phyloP scores from a whole-genome alignment of 352 stramenopile species.

The Phytopythium litorale region DNA sequence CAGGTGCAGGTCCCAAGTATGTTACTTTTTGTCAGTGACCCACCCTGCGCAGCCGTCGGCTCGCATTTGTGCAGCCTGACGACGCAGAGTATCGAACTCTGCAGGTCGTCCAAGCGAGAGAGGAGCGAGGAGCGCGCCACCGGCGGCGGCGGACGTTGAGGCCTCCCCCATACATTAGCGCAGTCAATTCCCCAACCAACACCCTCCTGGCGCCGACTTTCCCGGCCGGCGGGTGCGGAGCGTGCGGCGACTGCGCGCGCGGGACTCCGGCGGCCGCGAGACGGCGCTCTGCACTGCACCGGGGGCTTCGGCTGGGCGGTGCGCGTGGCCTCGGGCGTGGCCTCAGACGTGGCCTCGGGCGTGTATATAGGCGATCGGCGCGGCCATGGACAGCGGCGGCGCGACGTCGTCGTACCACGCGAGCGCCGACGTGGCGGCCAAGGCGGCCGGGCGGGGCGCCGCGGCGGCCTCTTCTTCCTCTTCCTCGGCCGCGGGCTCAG shows the following conservation, averaged over 20 bases:
- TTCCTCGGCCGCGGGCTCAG: background rate
- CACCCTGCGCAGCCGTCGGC: too few species aligned
- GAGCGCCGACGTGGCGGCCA: conserved; percentile 12
- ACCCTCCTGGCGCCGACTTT: background rate
- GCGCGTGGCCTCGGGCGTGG: background rate
- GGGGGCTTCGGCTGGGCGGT: too few species aligned
- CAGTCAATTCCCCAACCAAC: conserved; percentile 9
- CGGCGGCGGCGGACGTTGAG: conserved; percentile 2
- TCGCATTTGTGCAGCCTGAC: too few species aligned
- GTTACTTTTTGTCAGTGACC: too few species aligned
- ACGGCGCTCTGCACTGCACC: background rate
- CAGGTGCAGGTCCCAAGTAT: too few species aligned
- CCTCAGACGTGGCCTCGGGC: background rate
- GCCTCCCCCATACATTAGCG: conserved; percentile 2
- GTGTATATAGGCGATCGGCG: background rate
- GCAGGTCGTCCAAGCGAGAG: background rate
- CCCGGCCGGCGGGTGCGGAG: background rate
- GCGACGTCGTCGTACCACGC: conserved; percentile 19
- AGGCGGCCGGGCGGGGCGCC: background rate
- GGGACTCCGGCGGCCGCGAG: background rate
- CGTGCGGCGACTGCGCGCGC: background rate
- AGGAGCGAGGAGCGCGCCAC: background rate
- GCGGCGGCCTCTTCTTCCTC: background rate
- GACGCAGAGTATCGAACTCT: too few species aligned
- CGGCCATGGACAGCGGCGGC: conserved; percentile 10